Percentiles rank a stretch among this genome's conserved stretches.
These are phyloP conservation scores for Ustilago sp. DNA, from an alignment of 1,284 basidiomycete genomes.

Conservation along the genomic window DNA sequence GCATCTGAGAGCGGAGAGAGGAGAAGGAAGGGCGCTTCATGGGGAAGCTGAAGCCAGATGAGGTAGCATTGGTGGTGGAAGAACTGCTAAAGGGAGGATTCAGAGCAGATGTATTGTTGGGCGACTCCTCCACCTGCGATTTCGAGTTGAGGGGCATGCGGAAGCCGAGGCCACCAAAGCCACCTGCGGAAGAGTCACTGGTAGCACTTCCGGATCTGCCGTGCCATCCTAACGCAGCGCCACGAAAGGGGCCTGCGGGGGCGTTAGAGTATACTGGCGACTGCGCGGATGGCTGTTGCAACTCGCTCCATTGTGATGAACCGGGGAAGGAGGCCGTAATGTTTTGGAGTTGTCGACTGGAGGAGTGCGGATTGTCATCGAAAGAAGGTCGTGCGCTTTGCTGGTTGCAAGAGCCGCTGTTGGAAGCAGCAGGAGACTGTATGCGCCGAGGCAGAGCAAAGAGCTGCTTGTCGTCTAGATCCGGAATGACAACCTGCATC, in stretches of 20 bases:
- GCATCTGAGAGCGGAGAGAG: conserved; percentile 36
- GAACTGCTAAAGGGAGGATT: conserved; percentile 16
- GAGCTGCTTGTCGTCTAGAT: conserved; percentile 63
- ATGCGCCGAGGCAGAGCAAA: conserved; percentile 39
- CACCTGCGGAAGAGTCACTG: conserved; percentile 51
- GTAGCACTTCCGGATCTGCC: conserved; percentile 47
- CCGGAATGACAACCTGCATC: conserved; percentile 67
- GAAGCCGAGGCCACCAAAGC: conserved; percentile 41
- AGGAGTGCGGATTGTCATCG: conserved; percentile 36
- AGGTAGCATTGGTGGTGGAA: conserved; percentile 8
- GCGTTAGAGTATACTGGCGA: conserved; percentile 33
- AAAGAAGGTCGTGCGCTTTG: conserved; percentile 19
- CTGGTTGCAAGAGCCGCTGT: conserved; percentile 18
- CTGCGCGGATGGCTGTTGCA: conserved; percentile 25
- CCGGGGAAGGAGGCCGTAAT: conserved; percentile 22
- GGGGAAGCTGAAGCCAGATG: conserved; percentile 40
- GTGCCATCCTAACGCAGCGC: conserved; percentile 50
- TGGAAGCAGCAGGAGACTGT: conserved; percentile 34
- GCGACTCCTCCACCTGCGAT: conserved; percentile 17
- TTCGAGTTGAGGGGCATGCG: conserved; percentile 21
- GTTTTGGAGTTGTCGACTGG: conserved; percentile 46
- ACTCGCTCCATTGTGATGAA: conserved; percentile 20
- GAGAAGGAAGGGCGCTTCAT: conserved; percentile 28
- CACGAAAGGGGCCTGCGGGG: conserved; percentile 45
- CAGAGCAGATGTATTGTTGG: conserved; percentile 14